Percentiles rank a stretch among this genome's conserved stretches.
These are phyloP conservation scores for Eutrema salsugineum DNA, from an alignment of 441 rosid genomes.

Conservation along the genomic window DNA sequence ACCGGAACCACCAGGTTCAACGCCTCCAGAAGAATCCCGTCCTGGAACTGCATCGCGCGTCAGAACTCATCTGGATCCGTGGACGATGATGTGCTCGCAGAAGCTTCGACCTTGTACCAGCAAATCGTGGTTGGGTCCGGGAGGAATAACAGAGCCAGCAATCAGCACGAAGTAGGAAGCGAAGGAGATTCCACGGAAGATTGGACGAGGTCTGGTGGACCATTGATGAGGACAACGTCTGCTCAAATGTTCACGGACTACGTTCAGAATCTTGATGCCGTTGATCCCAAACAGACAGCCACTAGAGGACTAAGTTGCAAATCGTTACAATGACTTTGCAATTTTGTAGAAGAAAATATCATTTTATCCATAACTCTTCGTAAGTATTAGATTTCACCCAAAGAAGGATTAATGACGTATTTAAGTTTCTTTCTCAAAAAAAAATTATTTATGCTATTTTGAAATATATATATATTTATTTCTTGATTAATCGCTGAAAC, in stretches of 20 bases:
- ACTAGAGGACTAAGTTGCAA: constrained; percentile 12
- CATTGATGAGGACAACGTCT: constrained; percentile 87
- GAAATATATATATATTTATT: no score
- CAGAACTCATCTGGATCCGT: constrained; percentile 93
- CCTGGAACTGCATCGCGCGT: constrained; percentile 97
- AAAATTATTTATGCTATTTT: no score
- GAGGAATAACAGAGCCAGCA: constrained; percentile 29
- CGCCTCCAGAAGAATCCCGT: constrained; percentile 89
- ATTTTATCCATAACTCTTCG: background rate
- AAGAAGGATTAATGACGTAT: no score
- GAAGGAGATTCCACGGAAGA: constrained; percentile 70
- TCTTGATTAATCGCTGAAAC: no score
- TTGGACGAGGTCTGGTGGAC: constrained; percentile 98
- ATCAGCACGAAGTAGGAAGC: constrained; percentile 54
- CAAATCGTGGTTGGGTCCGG: constrained; percentile 37
- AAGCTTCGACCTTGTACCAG: constrained; percentile 51
- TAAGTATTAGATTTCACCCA: no score
- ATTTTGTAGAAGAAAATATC: background rate
- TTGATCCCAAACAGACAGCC: constrained; percentile 37
- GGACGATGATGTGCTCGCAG: constrained; percentile 60
- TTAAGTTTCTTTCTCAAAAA: no score
- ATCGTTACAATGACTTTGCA: background rate
- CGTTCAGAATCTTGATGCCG: constrained; percentile 56
- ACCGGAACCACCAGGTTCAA: constrained; percentile 48
- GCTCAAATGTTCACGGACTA: constrained; percentile 73